Evolutionary conservation across 179 eudicot species (phyloP), one percentile per base, ranked within the genome.

Genomic region (Corrigiola litoralis): DNA sequence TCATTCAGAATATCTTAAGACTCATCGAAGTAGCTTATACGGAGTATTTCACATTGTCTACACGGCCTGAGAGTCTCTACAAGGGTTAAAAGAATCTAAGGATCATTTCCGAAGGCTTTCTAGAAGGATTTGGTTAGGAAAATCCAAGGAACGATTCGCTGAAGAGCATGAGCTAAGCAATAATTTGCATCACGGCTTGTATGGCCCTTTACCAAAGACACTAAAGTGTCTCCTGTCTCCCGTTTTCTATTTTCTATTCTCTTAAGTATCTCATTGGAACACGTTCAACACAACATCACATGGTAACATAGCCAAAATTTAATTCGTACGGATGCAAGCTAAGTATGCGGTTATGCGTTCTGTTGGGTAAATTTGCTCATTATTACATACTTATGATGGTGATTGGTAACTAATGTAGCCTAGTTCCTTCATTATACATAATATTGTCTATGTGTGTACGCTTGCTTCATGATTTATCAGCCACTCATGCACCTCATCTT

Each of bases 41-140:
- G 1, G 1, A 38, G 9, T 38, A 38, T 11, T 38, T 16, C 44
- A 38, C 13, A 5, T 16, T 16, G 13, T 38, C 13, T 38, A 36
- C 18, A 21, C 4, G 45, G 24, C 9, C 11, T 20, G 31, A 58
- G 27, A 56, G 18, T 17, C 21, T 18, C n/a, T 32, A 20, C 46
- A 24, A 18, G 47, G 0, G 37, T 17, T 21, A 33, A 16, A 8
- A 47, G 2, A 12, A 12, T 25, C 6, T 59, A 63, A 23, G 21
- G 21, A 49, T 20, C 21, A 4, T 32, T 23, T 0, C 14, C 16
- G 48, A 63, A 51, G 51, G 54, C 45, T 42, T 67, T 69, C 61
- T 69, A 60, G 67, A 69, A 37, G 48, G 60, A 61, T 27, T 69
- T 60, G 61, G 61, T 51, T 28, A 18, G 24, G 32, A 61, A 69